Evolutionary conservation across 805 yeast genomes (phyloP).

Genomic region (Sugiyamaella americana): DNA sequence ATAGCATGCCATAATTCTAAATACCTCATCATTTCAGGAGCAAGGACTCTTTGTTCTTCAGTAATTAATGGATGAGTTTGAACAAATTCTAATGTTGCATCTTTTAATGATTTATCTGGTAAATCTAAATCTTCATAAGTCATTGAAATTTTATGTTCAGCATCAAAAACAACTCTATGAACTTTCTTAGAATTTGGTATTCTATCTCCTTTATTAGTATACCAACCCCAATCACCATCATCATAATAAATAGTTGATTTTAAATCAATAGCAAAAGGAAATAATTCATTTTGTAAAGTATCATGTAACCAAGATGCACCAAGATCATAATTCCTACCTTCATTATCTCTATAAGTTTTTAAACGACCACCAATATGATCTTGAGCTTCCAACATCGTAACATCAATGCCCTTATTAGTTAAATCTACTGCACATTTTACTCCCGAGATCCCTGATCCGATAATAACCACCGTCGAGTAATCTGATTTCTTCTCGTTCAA

Average conservation of each 20-base stretch:
- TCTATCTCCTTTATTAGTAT: conserved; percentile 13
- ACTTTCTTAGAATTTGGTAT: conserved; percentile 15
- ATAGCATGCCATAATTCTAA: conserved; percentile 77
- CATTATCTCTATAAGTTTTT: conserved; percentile 42
- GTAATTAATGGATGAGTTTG: conserved; percentile 26
- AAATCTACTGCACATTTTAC: conserved; percentile 63
- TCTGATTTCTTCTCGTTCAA: not conserved
- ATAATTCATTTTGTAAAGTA: conserved; percentile 58
- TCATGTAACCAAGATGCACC: conserved; percentile 96
- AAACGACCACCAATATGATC: conserved; percentile 67
- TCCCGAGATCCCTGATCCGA: conserved; percentile 81
- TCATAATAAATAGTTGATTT: conserved; percentile 39
- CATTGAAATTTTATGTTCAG: conserved; percentile 53
- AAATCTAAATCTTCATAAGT: conserved; percentile 43
- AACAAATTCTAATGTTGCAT: conserved; percentile 44
- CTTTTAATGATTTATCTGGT: conserved; percentile 48
- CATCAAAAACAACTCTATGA: conserved; percentile 45
- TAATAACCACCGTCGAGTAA: conserved; percentile 35
- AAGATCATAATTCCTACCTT: conserved; percentile 48
- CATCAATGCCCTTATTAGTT: conserved; percentile 39
- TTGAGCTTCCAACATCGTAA: conserved; percentile 61
- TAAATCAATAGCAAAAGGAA: conserved; percentile 41
- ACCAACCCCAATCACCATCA: conserved; percentile 37
- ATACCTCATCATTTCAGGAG: conserved; percentile 48
- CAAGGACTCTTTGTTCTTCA: conserved; percentile 42